Base-by-base conservation (phyloP, 192 early-diverging fungal species). In the Lobosporangium transversale region DNA sequence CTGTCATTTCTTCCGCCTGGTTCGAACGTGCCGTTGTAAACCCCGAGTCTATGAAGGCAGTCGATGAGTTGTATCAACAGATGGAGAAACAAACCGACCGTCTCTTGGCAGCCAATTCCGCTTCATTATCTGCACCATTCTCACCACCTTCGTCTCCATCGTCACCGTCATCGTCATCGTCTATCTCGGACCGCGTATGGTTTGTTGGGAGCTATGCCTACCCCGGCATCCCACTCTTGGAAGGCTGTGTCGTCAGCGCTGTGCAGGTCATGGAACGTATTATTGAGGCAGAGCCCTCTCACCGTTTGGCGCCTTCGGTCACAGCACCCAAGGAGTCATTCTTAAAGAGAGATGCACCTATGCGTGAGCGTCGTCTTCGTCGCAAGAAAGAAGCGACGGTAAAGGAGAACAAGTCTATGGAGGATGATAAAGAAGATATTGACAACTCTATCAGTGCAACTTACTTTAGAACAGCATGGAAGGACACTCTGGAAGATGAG, bases 11-110 rank as follows among this genome's bases (percentile, higher is more conserved):
- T 17, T 69, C 69, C 1, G 70, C 86, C 0, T 48, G 51, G 42
- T 88, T 89, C 66, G 85, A 80, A 44, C 87, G 88, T n/a, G 83
- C 86, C 31, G 79, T 88, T 21, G 78, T 88, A 18, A 87, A 86
- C 20, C 67, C 81, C 5, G 82, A 80, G 11, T 88, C 88, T 18
- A 83, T 84, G 71, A 68, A 54, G 27, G 69, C 73, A 1, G 79
- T 89, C 26, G 79, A 88, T 40, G 66, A 61, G 10, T 32, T 89
- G 9, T 71, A 87, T 54, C 30, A 58, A 27, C 58, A 66, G 23
- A 76, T 76, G 73, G 64, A 76, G 2, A 30, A 61, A 4, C 73
- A 76, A 17, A 18, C 65, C 0, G 50, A 48, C 0, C 58, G 65
- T 24, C 64, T 76, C 11, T 33, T 67, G 18, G 44, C 69, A 4